phyloP scores from a whole-genome alignment of 2,329 filamentous ascomycete species.

The Diplodia mutila region DNA sequence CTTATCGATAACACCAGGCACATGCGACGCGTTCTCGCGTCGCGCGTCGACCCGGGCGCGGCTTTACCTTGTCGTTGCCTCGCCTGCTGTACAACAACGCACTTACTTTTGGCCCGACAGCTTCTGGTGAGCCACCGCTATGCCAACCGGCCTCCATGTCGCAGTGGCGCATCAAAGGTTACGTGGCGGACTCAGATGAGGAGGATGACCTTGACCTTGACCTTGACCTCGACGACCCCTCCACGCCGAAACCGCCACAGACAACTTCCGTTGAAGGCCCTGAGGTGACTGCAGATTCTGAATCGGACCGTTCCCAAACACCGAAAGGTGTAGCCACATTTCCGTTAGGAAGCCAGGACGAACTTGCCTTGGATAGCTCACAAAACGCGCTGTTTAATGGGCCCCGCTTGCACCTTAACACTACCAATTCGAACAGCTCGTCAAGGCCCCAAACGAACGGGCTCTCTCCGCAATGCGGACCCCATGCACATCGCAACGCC shows the following conservation, averaged over 20 bases:
- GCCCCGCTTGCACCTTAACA: background rate
- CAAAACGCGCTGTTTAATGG: background rate
- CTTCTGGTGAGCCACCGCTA: conserved; percentile 33
- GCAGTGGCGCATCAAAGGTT: conserved; percentile 54
- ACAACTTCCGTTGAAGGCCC: background rate
- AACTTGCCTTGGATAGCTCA: conserved; percentile 18
- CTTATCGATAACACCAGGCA: conserved; percentile 2
- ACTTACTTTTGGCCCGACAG: conserved; percentile 7
- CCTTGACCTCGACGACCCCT: background rate
- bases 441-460: background rate
- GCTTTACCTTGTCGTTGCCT: conserved; percentile 16
- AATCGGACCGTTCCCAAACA: background rate
- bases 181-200: conserved; percentile 57
- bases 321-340: background rate
- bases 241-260: background rate
- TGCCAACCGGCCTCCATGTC: conserved; percentile 49
- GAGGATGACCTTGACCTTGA: conserved; percentile 42
- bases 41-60: conserved; percentile 27
- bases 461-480: background rate
- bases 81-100: conserved; percentile 2
- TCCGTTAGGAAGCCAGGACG: conserved; percentile 10
- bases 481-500: background rate
- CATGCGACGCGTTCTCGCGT: conserved; percentile 25
- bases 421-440: background rate
- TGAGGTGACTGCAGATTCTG: background rate